phyloP scores from a whole-genome alignment of 108 stramenopile genomes.

The Skeletonema menzelii region DNA sequence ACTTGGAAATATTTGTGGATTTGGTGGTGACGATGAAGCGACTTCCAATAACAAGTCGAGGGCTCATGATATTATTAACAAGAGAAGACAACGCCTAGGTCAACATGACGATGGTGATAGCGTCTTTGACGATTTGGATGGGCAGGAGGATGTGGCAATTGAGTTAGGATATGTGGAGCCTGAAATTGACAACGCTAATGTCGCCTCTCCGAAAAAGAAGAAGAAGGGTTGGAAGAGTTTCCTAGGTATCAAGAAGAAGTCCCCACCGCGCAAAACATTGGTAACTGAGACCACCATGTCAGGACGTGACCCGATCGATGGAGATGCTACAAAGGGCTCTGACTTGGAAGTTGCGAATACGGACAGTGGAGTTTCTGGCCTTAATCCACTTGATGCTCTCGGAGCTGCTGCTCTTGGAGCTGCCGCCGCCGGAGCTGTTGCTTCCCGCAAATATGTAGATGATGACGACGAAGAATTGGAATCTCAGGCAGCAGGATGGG shows the following conservation, averaged over 20 bases:
- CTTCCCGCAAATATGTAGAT: not conserved
- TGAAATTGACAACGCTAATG: not conserved
- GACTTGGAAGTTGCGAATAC: not conserved
- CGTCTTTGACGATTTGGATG: slow-evolving; percentile 21
- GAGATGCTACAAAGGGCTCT: not conserved
- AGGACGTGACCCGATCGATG: slow-evolving; percentile 23
- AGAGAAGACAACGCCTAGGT: not conserved
- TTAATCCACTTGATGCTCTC: not conserved
- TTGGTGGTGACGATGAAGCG: not conserved
- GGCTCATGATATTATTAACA: not conserved
- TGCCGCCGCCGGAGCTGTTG: not conserved
- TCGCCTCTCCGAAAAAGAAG: not conserved
- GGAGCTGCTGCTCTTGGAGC: not conserved
- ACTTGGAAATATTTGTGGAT: slow-evolving; percentile 11
- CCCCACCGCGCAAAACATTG: not conserved
- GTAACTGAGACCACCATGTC: not conserved
- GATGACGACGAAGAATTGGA: slow-evolving; percentile 39
- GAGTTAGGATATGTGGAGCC: slow-evolving; percentile 72
- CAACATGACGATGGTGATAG: slow-evolving; percentile 4
- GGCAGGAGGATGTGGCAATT: slow-evolving; percentile 67
- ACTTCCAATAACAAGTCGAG: not conserved
- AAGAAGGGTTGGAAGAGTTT: slow-evolving; percentile 17
- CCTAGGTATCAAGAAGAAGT: slow-evolving; percentile 4
- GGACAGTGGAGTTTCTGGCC: not conserved
- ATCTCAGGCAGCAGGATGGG: slow-evolving; percentile 37